Percentiles rank a stretch among this genome's conserved stretches.
Conservation (phyloP, 139 green algal genomes). For the Chlorella sorokiniana region DNA sequence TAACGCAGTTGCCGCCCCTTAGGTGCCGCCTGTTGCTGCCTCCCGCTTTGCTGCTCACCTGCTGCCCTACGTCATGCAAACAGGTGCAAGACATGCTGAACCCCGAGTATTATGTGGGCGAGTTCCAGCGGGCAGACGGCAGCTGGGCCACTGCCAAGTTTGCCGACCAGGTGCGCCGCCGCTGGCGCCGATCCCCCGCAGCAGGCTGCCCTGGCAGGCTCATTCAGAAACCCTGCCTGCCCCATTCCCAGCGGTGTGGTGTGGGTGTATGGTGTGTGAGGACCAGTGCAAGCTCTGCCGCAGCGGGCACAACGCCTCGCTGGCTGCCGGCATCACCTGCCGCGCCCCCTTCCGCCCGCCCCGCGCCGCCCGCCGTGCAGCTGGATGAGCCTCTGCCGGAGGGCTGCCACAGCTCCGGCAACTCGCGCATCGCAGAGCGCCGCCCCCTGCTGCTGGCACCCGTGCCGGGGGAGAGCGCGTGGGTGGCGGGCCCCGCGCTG, state of each 20-base stretch:
- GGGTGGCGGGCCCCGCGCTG: slow-evolving; percentile 27
- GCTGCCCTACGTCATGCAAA: background rate
- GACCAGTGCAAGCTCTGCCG: too few relatives aligned
- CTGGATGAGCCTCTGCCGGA: slow-evolving; percentile 9
- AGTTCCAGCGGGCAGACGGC: slow-evolving; percentile 43
- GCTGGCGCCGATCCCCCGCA: too few relatives aligned
- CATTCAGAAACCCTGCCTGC: background rate
- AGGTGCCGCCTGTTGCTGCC: too few relatives aligned
- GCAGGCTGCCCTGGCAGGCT: background rate
- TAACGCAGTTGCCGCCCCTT: background rate
- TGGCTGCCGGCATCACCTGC: background rate
- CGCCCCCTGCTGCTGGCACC: slow-evolving; percentile 37
- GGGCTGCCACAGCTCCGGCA: background rate
- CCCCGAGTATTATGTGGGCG: slow-evolving; percentile 71
- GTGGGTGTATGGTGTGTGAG: too few relatives aligned
- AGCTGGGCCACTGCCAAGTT: slow-evolving; percentile 54
- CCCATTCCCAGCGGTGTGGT: too few relatives aligned
- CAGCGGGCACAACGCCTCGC: too few relatives aligned
- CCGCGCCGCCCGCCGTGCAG: slow-evolving; percentile 7
- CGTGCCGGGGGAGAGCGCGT: slow-evolving; percentile 52
- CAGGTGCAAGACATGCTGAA: slow-evolving; percentile 78
- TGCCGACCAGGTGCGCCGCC: slow-evolving; percentile 46
- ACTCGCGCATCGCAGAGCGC: slow-evolving; percentile 34
- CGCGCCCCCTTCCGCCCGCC: background rate
- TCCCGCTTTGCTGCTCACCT: background rate